Base-by-base conservation (phyloP, 768 basidiomycete species). In the Dacryopinax spathularia region DNA sequence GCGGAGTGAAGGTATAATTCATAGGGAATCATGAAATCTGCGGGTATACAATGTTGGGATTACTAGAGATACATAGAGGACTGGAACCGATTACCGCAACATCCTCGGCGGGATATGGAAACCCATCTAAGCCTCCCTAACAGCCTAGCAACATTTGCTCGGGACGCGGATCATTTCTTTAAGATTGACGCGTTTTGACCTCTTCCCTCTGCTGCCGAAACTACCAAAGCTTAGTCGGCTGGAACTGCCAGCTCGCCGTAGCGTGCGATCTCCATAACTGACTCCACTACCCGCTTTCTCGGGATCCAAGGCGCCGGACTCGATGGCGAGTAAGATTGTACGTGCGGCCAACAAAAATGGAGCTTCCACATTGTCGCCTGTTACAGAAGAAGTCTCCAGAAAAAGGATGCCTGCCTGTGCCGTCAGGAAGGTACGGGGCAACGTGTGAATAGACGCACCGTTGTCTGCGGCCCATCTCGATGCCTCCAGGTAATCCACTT, bases 391-490 rank as follows among this genome's bases (percentile, higher is more conserved):
- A 0, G 88, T 83, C 74, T 99, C 96, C 37, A 97, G 81, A 72
- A 95, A 97, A 69, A 96, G 88, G 6, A 96, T 82, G 68, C 89
- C 94, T 97, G 69, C 34, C 7, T 2, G 27, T 62, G 27, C 13
- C 12, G 25, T 37, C 22, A 25, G 27, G 18, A 33, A 62, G 20
- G 63, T 62, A 63, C 56, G 34, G 59, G 60, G 27, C 15, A 3
- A 20, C 13, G 33, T 25, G 63, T 22, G 39, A 18, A 59, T 22
- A 66, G 2, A 22, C 9, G 36, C 70, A 92, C 93, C 89, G 73
- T 98, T 93, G 73, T 94, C 91, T 60, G 92, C 88, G 20, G 96
- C 95, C 93, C 93, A 99, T 71, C 83, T 79, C 70, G 89, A 91
- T 10, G 91, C 96, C 75, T 99, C 96, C 27, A 87, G 81, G 85